Percentiles rank a stretch among this genome's conserved stretches.
These are phyloP conservation scores for Trichoderma sp. DNA, from an alignment of 2,329 filamentous ascomycete species.

Conservation along the genomic window DNA sequence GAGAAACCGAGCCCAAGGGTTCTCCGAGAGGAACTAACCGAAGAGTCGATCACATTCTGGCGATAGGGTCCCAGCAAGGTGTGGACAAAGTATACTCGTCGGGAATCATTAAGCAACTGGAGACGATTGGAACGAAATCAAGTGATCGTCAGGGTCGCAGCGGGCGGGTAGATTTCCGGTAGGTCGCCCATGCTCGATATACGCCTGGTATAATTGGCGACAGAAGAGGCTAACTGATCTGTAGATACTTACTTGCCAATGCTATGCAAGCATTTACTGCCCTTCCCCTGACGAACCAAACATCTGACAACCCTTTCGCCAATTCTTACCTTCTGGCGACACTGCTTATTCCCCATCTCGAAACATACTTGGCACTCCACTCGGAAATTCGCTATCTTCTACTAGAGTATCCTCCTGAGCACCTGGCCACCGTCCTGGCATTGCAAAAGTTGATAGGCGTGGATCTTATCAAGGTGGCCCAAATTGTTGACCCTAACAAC, in stretches of 20 bases:
- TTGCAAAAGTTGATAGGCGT: slow-evolving; percentile 56
- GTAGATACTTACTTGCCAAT: slow-evolving; percentile 58
- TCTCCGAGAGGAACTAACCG: slow-evolving; percentile 33
- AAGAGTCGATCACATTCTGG: slow-evolving; percentile 56
- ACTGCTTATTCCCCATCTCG: slow-evolving; percentile 58
- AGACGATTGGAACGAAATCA: slow-evolving; percentile 52
- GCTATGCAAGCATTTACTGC: slow-evolving; percentile 58
- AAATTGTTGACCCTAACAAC: slow-evolving; percentile 49
- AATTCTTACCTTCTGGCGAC: slow-evolving; percentile 55
- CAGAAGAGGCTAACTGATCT: not conserved
- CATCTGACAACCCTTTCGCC: slow-evolving; percentile 52
- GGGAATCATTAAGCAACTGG: slow-evolving; percentile 50
- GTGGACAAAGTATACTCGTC: slow-evolving; percentile 51
- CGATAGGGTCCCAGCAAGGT: slow-evolving; percentile 55
- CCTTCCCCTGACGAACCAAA: slow-evolving; percentile 49
- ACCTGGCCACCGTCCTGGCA: slow-evolving; percentile 55
- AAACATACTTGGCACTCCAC: slow-evolving; percentile 56
- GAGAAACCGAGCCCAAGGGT: slow-evolving; percentile 32
- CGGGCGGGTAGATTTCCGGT: slow-evolving; percentile 59
- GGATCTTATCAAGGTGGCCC: slow-evolving; percentile 57
- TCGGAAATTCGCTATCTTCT: slow-evolving; percentile 54
- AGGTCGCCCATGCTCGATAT: slow-evolving; percentile 24
- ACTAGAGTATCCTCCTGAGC: slow-evolving; percentile 56
- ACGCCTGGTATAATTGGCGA: not conserved
- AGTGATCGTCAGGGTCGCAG: slow-evolving; percentile 48